Percentiles rank a stretch among this genome's conserved stretches.
Evolutionary conservation across 768 basidiomycete genomes (phyloP).

Genomic region (Amanita rimosa): DNA sequence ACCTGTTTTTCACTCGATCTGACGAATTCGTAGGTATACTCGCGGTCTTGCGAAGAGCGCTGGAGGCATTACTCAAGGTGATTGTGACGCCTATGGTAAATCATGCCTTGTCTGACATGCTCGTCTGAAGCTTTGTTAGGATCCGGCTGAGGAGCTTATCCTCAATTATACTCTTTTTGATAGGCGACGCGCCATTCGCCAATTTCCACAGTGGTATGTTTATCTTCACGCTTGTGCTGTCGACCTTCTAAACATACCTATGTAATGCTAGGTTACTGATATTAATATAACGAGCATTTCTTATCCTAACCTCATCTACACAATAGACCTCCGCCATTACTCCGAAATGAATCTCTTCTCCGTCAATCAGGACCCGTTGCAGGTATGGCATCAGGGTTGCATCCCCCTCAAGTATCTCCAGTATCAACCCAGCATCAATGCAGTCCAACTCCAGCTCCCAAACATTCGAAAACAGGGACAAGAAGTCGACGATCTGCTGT

Average conservation of each 20-base stretch:
- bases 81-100: slow-evolving; percentile 86
- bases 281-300: too few relatives aligned
- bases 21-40: slow-evolving; percentile 48
- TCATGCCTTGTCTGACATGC: slow-evolving; percentile 6
- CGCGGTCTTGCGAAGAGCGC: slow-evolving; percentile 66
- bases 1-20: slow-evolving; percentile 1
- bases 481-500: not conserved
- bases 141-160: slow-evolving; percentile 90
- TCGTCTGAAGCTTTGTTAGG: slow-evolving; percentile 34
- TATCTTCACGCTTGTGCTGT: too few relatives aligned
- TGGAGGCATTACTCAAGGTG: slow-evolving; percentile 92
- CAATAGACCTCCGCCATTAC: not conserved
- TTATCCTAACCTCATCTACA: not conserved
- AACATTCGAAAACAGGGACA: slow-evolving; percentile 1
- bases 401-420: not conserved
- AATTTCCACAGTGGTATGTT: slow-evolving; percentile 85
- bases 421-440: not conserved
- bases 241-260: too few relatives aligned
- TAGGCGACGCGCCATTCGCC: slow-evolving; percentile 89
- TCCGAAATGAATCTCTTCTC: not conserved
- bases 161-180: slow-evolving; percentile 90
- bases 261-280: too few relatives aligned
- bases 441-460: slow-evolving; percentile 2
- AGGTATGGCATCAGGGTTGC: not conserved
- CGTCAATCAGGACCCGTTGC: not conserved